These are phyloP conservation scores for Cutaneotrichosporon mucoides DNA, from an alignment of 1,284 basidiomycete species.

Conservation along the genomic window DNA sequence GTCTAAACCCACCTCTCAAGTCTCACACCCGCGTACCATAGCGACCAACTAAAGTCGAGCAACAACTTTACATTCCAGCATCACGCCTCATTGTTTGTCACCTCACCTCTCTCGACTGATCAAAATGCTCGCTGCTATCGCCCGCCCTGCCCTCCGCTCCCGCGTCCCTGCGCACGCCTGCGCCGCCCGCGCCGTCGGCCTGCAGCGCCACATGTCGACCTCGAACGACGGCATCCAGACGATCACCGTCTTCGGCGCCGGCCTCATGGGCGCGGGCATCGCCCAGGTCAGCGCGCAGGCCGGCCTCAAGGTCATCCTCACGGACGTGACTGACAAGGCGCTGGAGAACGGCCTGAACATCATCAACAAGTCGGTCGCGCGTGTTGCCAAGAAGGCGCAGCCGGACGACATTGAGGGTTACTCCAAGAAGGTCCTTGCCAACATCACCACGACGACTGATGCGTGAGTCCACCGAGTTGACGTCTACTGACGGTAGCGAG, in stretches of 20 bases:
- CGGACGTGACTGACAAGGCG: conserved; percentile 51
- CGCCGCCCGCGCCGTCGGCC: conserved; percentile 5
- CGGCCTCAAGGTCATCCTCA: conserved; percentile 50
- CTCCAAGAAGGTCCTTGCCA: conserved; percentile 49
- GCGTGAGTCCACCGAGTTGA: conserved; percentile 31
- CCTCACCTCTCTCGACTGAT: not conserved
- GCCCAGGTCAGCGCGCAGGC: conserved; percentile 53
- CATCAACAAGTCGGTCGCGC: conserved; percentile 55
- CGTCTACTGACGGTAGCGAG: conserved; percentile 21
- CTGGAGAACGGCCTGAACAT: conserved; percentile 54
- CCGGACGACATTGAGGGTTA: conserved; percentile 51
- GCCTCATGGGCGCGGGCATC: conserved; percentile 56
- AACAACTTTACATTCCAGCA: not conserved
- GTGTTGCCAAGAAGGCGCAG: conserved; percentile 54
- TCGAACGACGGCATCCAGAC: conserved; percentile 29
- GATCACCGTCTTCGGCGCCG: conserved; percentile 52
- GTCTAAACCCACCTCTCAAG: too few species aligned
- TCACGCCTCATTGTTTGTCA: not conserved
- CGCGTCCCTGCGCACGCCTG: conserved; percentile 7
- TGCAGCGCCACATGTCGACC: conserved; percentile 10
- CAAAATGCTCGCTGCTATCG: conserved; percentile 16
- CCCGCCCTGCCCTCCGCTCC: conserved; percentile 11
- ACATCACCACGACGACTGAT: conserved; percentile 54
- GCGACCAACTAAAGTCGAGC: too few species aligned
- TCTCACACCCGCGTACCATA: too few species aligned